Conservation (phyloP, 441 rosid genomes). For the Populus hybrid region DNA sequence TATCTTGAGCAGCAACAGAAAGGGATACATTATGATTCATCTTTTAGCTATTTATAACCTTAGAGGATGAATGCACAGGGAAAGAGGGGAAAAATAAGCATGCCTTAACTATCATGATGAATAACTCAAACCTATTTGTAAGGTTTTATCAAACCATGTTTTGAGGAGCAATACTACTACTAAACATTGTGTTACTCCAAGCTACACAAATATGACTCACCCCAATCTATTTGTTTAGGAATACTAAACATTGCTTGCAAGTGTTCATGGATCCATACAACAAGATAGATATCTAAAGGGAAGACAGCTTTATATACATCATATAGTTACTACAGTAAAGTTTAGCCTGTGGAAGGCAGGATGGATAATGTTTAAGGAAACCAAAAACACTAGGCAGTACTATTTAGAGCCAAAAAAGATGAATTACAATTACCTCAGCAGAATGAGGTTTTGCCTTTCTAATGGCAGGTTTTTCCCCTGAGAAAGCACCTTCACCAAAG, state of each 20-base stretch:
- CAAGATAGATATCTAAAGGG: background rate
- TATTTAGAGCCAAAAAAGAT: background rate
- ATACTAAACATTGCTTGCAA: background rate
- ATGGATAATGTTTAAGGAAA: background rate
- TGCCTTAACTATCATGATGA: background rate
- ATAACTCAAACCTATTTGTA: background rate
- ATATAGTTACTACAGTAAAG: background rate
- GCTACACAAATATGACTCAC: background rate
- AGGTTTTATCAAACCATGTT: background rate
- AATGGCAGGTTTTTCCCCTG: constrained; percentile 69
- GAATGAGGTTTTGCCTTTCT: constrained; percentile 68
- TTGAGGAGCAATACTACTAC: background rate
- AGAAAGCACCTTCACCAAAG: constrained; percentile 90
- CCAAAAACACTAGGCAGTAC: background rate
- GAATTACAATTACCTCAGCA: constrained; percentile 58
- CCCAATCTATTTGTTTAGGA: background rate
- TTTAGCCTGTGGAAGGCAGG: background rate
- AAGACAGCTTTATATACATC: background rate
- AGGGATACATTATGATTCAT: background rate
- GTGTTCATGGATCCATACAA: background rate
- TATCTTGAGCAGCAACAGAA: background rate
- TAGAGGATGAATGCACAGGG: background rate
- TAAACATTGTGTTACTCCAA: background rate
- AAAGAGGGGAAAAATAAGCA: background rate
- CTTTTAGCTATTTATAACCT: background rate